phyloP scores from a whole-genome alignment of 2,329 filamentous ascomycete genomes.

The Sporothrix mexicana region DNA sequence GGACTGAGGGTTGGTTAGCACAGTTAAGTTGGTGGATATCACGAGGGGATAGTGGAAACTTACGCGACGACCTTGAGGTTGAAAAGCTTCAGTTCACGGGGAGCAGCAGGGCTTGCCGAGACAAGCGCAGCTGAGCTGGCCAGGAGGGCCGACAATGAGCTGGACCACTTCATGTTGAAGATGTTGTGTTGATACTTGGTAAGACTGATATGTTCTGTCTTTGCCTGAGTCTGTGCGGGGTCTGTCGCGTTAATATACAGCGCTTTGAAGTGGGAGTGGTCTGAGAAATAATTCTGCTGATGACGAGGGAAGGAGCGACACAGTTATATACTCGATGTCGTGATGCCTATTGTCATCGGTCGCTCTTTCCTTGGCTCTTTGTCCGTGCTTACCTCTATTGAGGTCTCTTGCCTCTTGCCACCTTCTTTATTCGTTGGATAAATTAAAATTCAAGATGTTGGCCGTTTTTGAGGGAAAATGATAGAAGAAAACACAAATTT shows the following conservation, averaged over 20 bases:
- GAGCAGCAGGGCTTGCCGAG: slow-evolving; percentile 16
- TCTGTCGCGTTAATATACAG: neutral
- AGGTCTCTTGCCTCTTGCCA: neutral
- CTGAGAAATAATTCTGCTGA: too few species aligned
- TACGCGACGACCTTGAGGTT: slow-evolving; percentile 33
- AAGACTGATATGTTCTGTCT: neutral
- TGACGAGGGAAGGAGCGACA: slow-evolving; percentile 2
- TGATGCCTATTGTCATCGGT: neutral
- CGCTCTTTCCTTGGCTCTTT: slow-evolving; percentile 5
- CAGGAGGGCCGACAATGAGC: slow-evolving; percentile 44
- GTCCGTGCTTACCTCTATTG: neutral
- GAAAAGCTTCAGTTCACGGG: slow-evolving; percentile 26
- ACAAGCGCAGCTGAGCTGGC: slow-evolving; percentile 15
- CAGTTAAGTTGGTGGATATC: neutral
- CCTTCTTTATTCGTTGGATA: neutral
- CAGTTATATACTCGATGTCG: neutral
- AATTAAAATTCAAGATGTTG: neutral
- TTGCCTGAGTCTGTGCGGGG: neutral
- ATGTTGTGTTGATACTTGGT: neutral
- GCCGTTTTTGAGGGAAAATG: neutral
- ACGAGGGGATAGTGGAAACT: neutral
- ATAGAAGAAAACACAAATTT: slow-evolving; percentile 2
- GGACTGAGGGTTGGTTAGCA: slow-evolving; percentile 5
- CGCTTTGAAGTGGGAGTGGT: neutral
- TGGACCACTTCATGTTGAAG: slow-evolving; percentile 25